Percentiles rank a stretch among this genome's conserved stretches.
These are phyloP conservation scores for Hyaloscypha finlandica DNA, from an alignment of 495 filamentous ascomycete genomes.

Conservation along the genomic window DNA sequence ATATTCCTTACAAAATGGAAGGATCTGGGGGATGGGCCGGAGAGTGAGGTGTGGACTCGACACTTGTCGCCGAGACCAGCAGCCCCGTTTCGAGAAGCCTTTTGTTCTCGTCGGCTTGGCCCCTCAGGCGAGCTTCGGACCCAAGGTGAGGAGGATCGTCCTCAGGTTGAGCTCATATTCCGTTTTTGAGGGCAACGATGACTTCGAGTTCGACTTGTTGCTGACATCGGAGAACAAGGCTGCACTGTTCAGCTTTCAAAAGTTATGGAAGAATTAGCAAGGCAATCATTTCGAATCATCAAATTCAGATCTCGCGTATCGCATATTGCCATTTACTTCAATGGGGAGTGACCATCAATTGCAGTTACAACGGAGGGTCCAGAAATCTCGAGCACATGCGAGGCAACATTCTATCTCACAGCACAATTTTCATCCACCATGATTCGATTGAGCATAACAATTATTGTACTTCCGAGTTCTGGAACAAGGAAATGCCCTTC, in stretches of 20 bases:
- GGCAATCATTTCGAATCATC: no score
- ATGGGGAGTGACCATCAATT: no score
- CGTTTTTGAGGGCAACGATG: constrained; percentile 5
- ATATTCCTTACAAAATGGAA: constrained; percentile 26
- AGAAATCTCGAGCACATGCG: no score
- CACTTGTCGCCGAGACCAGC: neutral
- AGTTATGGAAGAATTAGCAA: no score
- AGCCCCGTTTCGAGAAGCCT: neutral
- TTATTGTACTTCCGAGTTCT: no score
- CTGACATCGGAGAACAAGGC: constrained; percentile 14
- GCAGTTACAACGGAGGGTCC: no score
- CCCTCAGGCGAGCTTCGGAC: neutral
- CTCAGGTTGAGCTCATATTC: constrained; percentile 9
- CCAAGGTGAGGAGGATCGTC: neutral
- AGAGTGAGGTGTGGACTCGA: constrained; percentile 13
- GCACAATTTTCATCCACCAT: no score
- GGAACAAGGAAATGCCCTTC: no score
- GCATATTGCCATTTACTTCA: no score
- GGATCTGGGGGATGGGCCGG: constrained; percentile 9
- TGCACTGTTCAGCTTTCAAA: neutral
- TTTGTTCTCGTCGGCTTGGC: neutral
- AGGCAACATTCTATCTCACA: no score
- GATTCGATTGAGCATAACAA: no score
- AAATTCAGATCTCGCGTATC: no score
- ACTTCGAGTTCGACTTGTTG: constrained; percentile 20